Evolutionary conservation across 2,329 filamentous ascomycete species (phyloP), one percentile per base, ranked within the genome.

Genomic region (Tolypocladium nubicola): DNA sequence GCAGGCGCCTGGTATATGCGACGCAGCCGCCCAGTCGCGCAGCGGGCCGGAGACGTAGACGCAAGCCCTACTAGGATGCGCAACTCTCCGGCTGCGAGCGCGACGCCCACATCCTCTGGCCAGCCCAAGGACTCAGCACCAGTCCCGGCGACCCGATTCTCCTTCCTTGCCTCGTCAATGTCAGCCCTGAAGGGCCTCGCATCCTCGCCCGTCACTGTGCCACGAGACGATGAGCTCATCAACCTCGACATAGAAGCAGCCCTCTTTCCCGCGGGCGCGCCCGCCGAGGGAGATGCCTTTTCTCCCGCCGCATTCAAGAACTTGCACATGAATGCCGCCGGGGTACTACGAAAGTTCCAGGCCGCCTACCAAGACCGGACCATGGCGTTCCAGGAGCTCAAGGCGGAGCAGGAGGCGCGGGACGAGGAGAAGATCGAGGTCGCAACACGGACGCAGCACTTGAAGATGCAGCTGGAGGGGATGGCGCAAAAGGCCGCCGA

Each of bases 261-360:
- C 0, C 74, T 86, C 14, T 84, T 79, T 59, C 80, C 82, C 0
- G 61, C 68, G 1, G 71, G 73, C 2, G 64, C 71, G 0, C 72
- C 78, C 1, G 62, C 64, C 0, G 73, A 77, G 14, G 68, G 73
- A 41, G 78, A 83, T 45, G 65, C 78, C 1, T 83, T 84, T 66
- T 84, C 82, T 1, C 82, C 82, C 0, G 75, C 79, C 0, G 78
- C 79, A 11, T 86, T 79, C 70, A 84, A 83, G 66, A 85, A 82
- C 65, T 73, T 85, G n/a, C 80, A 82, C 58, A 69, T 73, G 61
- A 83, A 82, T 57, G 84, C 84, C 3, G 71, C 74, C 5, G 79
- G 80, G 4, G 69, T 86, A 5, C 67, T 87, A 30, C 73, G 71
- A 26, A 79, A 75, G 65, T 79, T 86, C 61, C 85, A 86, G 63